phyloP scores from a whole-genome alignment of 331 rosid genomes.

The Stylosanthes scabra region DNA sequence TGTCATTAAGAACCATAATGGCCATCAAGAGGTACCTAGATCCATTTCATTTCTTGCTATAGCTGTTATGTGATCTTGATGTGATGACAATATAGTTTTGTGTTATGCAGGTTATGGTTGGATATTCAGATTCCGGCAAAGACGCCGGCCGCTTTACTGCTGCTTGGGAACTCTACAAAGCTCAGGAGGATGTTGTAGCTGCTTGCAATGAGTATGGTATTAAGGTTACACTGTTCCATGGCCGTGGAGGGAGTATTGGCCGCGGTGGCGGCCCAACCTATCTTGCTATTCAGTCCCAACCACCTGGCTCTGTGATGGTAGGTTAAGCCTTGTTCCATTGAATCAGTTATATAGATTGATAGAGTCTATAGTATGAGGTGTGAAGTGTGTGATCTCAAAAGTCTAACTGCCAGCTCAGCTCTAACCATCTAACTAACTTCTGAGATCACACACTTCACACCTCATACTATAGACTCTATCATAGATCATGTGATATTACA shows the following conservation, averaged over 20 bases:
- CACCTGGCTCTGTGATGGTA: conserved; percentile 98
- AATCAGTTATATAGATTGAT: too few relatives aligned
- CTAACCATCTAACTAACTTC: too few relatives aligned
- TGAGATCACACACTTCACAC: too few relatives aligned
- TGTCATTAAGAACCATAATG: conserved; percentile 72
- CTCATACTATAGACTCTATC: too few relatives aligned
- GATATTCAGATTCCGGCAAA: conserved; percentile 93
- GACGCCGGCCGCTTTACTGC: conserved; percentile 94
- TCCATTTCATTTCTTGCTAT: too few relatives aligned
- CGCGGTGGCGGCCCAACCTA: conserved; percentile 95
- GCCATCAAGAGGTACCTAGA: conserved; percentile 90
- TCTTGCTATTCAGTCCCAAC: conserved; percentile 95
- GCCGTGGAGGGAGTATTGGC: conserved; percentile 91
- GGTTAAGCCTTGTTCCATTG: too few relatives aligned
- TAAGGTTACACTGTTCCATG: conserved; percentile 78
- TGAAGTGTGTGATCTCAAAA: too few relatives aligned
- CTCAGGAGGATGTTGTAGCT: conserved; percentile 91
- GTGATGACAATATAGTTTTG: too few relatives aligned
- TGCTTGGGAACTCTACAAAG: conserved; percentile 95
- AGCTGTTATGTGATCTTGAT: too few relatives aligned
- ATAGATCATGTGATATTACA: too few relatives aligned
- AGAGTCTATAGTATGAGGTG: too few relatives aligned
- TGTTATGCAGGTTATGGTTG: conserved; percentile 74
- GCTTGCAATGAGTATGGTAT: conserved; percentile 76
- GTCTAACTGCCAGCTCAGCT: too few relatives aligned